Evolutionary conservation across 2,329 filamentous ascomycete species (phyloP).

Genomic region (Drechslera avenae): DNA sequence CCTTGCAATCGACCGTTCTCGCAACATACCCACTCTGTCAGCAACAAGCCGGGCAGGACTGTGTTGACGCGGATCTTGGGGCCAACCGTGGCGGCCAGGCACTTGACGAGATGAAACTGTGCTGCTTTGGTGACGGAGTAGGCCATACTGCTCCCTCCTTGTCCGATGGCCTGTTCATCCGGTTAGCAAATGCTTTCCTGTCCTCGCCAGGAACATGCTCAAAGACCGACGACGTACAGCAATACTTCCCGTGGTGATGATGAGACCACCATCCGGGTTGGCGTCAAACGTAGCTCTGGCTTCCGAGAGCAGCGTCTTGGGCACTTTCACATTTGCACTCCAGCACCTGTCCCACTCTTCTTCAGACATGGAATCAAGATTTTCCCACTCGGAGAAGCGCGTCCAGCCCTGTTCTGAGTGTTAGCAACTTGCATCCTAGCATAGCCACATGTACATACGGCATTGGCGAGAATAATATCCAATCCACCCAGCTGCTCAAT

Average conservation of each 20-base stretch:
- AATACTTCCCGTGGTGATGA: slow-evolving; percentile 67
- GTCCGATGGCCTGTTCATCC: slow-evolving; percentile 51
- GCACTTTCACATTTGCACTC: slow-evolving; percentile 63
- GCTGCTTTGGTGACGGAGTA: slow-evolving; percentile 82
- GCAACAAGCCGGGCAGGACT: slow-evolving; percentile 66
- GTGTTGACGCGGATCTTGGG: slow-evolving; percentile 69
- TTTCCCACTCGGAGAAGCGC: slow-evolving; percentile 61
- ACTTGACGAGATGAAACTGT: slow-evolving; percentile 69
- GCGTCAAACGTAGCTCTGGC: slow-evolving; percentile 64
- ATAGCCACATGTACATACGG: slow-evolving; percentile 50
- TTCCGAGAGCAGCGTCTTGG: slow-evolving; percentile 58
- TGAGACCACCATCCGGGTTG: slow-evolving; percentile 66
- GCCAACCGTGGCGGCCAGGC: slow-evolving; percentile 66
- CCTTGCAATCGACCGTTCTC: neutral
- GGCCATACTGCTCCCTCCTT: slow-evolving; percentile 65
- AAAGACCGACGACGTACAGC: slow-evolving; percentile 52
- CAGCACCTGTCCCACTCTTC: slow-evolving; percentile 71
- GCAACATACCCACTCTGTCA: slow-evolving; percentile 57
- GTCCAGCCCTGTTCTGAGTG: slow-evolving; percentile 61
- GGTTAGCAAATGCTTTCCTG: neutral
- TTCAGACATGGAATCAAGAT: slow-evolving; percentile 63
- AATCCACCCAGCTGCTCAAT: slow-evolving; percentile 68
- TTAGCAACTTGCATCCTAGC: neutral
- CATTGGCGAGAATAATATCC: slow-evolving; percentile 80
- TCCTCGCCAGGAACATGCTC: too few species aligned